Percentiles rank a stretch among this genome's conserved stretches.
phyloP scores from a whole-genome alignment of 345 rosid species.

The Citrus australasica region DNA sequence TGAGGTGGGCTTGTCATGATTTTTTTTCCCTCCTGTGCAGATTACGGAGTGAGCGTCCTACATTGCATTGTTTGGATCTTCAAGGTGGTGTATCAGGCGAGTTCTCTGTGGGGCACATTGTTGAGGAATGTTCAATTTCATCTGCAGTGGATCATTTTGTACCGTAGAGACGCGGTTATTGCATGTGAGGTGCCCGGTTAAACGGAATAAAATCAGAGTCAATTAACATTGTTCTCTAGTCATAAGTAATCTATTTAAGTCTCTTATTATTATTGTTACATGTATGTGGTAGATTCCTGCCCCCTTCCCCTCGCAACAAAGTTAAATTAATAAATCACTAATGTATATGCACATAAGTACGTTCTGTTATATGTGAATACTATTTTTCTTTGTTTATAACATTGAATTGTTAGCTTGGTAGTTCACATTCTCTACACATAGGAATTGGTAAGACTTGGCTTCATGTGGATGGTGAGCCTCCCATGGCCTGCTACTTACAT shows the following conservation, averaged over 20 bases:
- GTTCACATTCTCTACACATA: not conserved
- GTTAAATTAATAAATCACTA: not conserved
- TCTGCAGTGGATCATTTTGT: not conserved
- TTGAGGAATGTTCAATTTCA: not conserved
- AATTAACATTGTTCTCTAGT: not conserved
- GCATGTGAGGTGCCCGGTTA: conserved; percentile 7
- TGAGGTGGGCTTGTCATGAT: not conserved
- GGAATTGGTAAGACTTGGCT: not conserved
- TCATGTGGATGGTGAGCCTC: not conserved
- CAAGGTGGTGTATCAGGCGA: not conserved
- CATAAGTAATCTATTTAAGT: not conserved
- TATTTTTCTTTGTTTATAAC: not conserved
- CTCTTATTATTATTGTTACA: not conserved
- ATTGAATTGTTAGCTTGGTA: not conserved
- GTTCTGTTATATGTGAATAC: not conserved
- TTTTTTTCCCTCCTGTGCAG: conserved; percentile 30
- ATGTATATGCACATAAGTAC: conserved; percentile 20
- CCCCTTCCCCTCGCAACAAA: not conserved
- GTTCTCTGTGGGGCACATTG: not conserved
- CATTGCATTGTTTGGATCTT: conserved; percentile 1
- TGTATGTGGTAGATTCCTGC: not conserved
- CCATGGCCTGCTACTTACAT: not conserved
- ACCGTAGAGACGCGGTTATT: not conserved
- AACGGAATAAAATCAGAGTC: conserved; percentile 8
- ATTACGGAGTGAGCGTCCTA: conserved; percentile 35